Base-by-base conservation (phyloP, 2,329 filamentous ascomycete species). In the Aspergillus aculeatus region DNA sequence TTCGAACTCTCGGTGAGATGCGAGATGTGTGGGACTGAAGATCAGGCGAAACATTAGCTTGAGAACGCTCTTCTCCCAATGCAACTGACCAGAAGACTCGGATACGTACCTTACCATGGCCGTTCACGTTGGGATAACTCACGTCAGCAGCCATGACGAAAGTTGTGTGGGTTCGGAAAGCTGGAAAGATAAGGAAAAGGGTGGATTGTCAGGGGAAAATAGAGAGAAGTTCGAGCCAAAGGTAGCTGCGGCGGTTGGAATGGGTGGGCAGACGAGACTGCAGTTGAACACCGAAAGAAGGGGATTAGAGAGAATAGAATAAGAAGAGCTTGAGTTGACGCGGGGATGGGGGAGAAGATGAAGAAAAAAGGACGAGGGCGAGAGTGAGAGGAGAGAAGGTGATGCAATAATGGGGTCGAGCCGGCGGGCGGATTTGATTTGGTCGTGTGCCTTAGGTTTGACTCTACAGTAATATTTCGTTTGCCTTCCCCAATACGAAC, bases 61-160 rank as follows among this genome's bases (percentile, higher is more conserved):
- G 54, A 44, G 55, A 57, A 32, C n/a, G 23, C 24, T 50, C 16
- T 47, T 52, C 24, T 9, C 19, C 21, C 21, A 54, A 41, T 19
- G 35, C 47, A 29, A 31, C n/a, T 47, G 21, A 61, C 24, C 44
- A 47, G 41, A 23, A 47, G 3, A n/a, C 50, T 9, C 35, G 19
- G 3, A 12, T 32, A 60, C 70, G 50, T 71, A 77, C 75, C 75
- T 77, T 71, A 78, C 77, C 72, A 65, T 69, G 69, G 62, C 65
- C 68, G 38, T 72, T 65, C 55, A 76, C 69, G 63, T 75, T 69
- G 54, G 73, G 75, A 62, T 77, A 77, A 67, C 66, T 73, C 67
- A 77, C 73, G 50, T 72, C 69, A 63, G 38, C 16, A 44, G 73
- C 72, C 73, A 75, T 76, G 56, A 60, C 57, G 67, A 56, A 59